A percentile compares a stretch with the other conserved stretches of the same genome.
Evolutionary conservation across 768 basidiomycete genomes (phyloP).

Genomic region (Phaeolepiota aurea): DNA sequence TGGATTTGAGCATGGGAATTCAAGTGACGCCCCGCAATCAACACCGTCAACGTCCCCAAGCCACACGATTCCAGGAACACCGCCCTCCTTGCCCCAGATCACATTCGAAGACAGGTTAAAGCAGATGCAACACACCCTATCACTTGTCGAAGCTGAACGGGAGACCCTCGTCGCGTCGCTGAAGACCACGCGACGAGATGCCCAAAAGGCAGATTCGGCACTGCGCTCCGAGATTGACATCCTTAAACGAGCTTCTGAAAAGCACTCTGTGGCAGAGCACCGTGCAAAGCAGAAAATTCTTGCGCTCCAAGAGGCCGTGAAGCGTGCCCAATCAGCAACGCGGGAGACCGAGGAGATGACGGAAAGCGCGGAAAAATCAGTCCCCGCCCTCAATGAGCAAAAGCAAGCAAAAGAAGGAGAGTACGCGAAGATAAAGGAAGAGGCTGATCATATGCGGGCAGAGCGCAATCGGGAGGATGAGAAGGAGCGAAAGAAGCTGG

Average conservation of each 20-base stretch:
- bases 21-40: conserved; percentile 23
- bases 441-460: conserved; percentile 35
- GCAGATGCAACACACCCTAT: conserved; percentile 63
- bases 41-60: conserved; percentile 33
- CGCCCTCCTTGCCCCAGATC: conserved; percentile 22
- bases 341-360: conserved; percentile 36
- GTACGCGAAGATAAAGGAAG: conserved; percentile 33
- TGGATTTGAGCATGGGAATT: conserved; percentile 19
- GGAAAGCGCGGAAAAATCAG: conserved; percentile 33
- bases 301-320: conserved; percentile 83
- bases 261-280: conserved; percentile 62
- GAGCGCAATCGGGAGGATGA: conserved; percentile 39
- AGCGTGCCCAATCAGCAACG: conserved; percentile 59
- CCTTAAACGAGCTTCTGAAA: conserved; percentile 77
- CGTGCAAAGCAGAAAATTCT: conserved; percentile 82
- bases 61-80: conserved; percentile 16
- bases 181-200: conserved; percentile 71
- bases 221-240: conserved; percentile 80
- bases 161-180: conserved; percentile 59
- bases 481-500: conserved; percentile 39
- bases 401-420: conserved; percentile 32
- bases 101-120: conserved; percentile 60
- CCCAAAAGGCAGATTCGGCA: conserved; percentile 76
- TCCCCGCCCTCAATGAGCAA: conserved; percentile 31
- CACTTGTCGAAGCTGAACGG: conserved; percentile 55